Conservation (phyloP, 345 rosid genomes). For the Laguncularia racemosa region DNA sequence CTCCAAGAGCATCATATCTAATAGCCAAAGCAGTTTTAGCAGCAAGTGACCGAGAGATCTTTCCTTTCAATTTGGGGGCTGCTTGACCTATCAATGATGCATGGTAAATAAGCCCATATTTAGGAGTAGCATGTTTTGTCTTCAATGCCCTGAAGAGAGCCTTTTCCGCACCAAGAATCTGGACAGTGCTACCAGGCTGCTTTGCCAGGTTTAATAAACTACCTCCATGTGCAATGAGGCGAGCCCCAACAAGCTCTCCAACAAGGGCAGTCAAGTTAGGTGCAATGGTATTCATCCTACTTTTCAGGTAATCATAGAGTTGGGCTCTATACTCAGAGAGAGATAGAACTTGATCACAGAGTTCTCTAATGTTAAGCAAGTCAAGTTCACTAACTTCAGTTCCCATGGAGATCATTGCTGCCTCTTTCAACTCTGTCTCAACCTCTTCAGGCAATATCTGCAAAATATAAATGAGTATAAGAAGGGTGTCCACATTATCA, state of each 20-base stretch:
- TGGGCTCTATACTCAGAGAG: conserved; percentile 89
- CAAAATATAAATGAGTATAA: background rate
- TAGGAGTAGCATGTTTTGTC: conserved; percentile 91
- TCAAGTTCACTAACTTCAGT: conserved; percentile 84
- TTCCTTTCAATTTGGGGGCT: conserved; percentile 74
- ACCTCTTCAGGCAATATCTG: conserved; percentile 66
- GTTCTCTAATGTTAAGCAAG: conserved; percentile 62
- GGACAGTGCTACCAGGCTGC: conserved; percentile 92
- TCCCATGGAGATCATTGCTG: conserved; percentile 88
- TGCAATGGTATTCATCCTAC: conserved; percentile 88
- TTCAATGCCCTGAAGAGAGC: conserved; percentile 91
- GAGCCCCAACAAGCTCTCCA: conserved; percentile 97
- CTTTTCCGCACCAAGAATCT: conserved; percentile 92
- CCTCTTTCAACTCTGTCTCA: conserved; percentile 76
- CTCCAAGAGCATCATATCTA: conserved; percentile 88
- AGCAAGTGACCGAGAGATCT: conserved; percentile 82
- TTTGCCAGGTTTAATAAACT: conserved; percentile 86
- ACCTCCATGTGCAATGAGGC: conserved; percentile 90
- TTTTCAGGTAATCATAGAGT: conserved; percentile 76
- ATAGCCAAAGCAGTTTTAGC: conserved; percentile 77
- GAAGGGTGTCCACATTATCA: no score
- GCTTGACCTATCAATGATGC: conserved; percentile 95
- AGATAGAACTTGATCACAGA: conserved; percentile 80
- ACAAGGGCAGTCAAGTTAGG: conserved; percentile 94
- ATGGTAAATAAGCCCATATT: conserved; percentile 80